A percentile compares a stretch with the other conserved stretches of the same genome.
These are phyloP conservation scores for Rosa chinensis DNA, from an alignment of 306 rosid genomes.

Conservation along the genomic window DNA sequence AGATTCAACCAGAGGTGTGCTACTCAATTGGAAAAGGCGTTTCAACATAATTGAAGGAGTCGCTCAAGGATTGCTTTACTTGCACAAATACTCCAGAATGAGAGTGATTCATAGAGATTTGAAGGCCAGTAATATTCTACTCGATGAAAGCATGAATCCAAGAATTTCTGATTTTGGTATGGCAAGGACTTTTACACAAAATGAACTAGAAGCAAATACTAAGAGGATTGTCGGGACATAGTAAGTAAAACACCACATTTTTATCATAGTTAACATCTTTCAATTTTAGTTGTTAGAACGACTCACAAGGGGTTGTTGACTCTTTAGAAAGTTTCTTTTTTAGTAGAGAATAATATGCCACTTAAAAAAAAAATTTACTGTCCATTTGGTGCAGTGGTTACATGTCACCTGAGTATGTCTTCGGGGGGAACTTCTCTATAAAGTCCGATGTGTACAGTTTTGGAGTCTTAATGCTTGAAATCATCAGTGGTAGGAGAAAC, in stretches of 20 bases:
- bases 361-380: too few species aligned
- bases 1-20: neutral
- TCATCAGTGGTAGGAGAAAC: constrained; percentile 4
- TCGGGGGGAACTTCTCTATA: neutral
- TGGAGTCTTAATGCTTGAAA: constrained; percentile 13
- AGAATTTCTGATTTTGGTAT: constrained; percentile 23
- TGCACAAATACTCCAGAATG: constrained; percentile 9
- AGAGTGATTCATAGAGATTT: constrained; percentile 14
- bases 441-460: constrained; percentile 1
- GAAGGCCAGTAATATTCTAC: constrained; percentile 11
- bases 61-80: constrained; percentile 7
- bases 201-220: constrained; percentile 20
- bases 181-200: constrained; percentile 4
- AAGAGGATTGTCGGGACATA: constrained; percentile 28
- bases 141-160: constrained; percentile 20
- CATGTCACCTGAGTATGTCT: constrained; percentile 20
- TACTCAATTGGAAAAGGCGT: neutral
- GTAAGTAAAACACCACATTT: constrained; percentile 12
- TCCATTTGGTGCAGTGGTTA: constrained; percentile 19
- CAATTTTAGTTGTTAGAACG: too few species aligned
- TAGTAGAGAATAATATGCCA: too few species aligned
- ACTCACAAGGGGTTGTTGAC: too few species aligned
- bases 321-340: too few species aligned
- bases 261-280: neutral
- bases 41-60: constrained; percentile 12